Evolutionary conservation across 2,329 filamentous ascomycete species (phyloP).

Genomic region (Gyromitra esculenta): DNA sequence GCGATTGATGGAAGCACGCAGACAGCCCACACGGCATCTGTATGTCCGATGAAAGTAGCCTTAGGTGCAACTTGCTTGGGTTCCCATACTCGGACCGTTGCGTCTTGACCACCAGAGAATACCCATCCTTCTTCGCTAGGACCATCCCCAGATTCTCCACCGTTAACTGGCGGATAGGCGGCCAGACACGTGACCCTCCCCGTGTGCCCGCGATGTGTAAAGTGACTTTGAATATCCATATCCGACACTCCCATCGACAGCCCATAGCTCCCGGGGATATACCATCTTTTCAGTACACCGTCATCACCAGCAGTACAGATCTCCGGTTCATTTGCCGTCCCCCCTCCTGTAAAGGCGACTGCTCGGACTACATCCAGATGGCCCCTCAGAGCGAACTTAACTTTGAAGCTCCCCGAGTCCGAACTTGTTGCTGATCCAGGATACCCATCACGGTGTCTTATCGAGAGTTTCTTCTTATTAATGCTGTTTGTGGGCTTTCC

Average conservation of each 20-base stretch:
- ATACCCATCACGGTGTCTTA: constrained; percentile 38
- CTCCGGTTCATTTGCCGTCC: constrained; percentile 93
- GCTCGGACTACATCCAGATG: constrained; percentile 93
- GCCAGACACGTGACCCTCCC: constrained; percentile 87
- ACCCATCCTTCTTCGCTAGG: constrained; percentile 96
- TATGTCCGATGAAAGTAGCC: constrained; percentile 91
- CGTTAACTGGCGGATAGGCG: constrained; percentile 88
- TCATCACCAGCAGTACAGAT: constrained; percentile 97
- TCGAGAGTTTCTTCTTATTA: constrained; percentile 49
- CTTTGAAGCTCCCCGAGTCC: constrained; percentile 84
- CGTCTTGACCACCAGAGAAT: constrained; percentile 95
- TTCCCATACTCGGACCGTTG: constrained; percentile 94
- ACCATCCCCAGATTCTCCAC: constrained; percentile 46
- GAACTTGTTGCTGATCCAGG: constrained; percentile 62
- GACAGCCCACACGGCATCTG: constrained; percentile 93
- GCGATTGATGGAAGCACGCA: constrained; percentile 88
- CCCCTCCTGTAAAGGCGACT: constrained; percentile 95
- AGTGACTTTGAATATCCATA: constrained; percentile 90
- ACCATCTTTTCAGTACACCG: constrained; percentile 95
- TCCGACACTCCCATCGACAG: constrained; percentile 74
- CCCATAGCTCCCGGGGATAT: constrained; percentile 83
- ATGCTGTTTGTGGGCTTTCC: constrained; percentile 41
- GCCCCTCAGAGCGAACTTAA: constrained; percentile 88
- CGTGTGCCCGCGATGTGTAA: constrained; percentile 93
- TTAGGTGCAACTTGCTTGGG: constrained; percentile 93